A percentile compares a stretch with the other conserved stretches of the same genome.
Conservation (phyloP, 2,329 filamentous ascomycete genomes). For the Neurospora sp. region DNA sequence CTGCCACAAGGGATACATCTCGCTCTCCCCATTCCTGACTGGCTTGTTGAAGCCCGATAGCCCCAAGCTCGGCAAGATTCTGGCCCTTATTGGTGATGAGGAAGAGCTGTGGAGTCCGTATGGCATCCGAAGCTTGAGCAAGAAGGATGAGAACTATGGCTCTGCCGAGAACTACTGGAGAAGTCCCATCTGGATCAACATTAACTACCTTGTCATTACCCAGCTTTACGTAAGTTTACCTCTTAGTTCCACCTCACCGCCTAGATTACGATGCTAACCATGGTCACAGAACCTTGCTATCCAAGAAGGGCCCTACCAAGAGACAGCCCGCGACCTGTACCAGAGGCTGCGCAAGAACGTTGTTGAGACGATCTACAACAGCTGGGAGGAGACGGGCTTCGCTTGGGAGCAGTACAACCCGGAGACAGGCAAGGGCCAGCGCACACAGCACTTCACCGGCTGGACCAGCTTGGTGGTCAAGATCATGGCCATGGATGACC, state of each 20-base stretch:
- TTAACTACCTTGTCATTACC: conserved; percentile 81
- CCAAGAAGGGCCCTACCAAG: conserved; percentile 56
- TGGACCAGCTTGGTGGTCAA: conserved; percentile 99
- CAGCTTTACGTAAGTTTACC: conserved; percentile 60
- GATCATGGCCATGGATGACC: conserved; percentile 88
- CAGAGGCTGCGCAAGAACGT: conserved; percentile 69
- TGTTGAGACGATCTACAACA: conserved; percentile 77
- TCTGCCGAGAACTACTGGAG: conserved; percentile 97
- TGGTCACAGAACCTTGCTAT: conserved; percentile 49
- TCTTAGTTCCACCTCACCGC: neutral
- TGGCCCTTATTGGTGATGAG: conserved; percentile 71
- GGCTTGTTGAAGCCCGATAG: conserved; percentile 68
- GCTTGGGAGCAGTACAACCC: conserved; percentile 99
- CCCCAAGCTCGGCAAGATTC: conserved; percentile 60
- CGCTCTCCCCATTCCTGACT: conserved; percentile 82
- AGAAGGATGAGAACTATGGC: conserved; percentile 71
- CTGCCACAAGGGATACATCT: conserved; percentile 95
- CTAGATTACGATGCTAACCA: conserved; percentile 7
- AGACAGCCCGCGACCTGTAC: conserved; percentile 64
- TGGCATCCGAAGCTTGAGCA: conserved; percentile 84
- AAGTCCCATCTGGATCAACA: conserved; percentile 88
- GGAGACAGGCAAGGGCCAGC: conserved; percentile 83
- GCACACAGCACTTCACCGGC: conserved; percentile 95
- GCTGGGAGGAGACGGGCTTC: conserved; percentile 87
- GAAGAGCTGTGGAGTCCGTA: conserved; percentile 82